Base-by-base conservation (phyloP, 176 grass and related monocot species). In the Cenchrus fungigraminus region DNA sequence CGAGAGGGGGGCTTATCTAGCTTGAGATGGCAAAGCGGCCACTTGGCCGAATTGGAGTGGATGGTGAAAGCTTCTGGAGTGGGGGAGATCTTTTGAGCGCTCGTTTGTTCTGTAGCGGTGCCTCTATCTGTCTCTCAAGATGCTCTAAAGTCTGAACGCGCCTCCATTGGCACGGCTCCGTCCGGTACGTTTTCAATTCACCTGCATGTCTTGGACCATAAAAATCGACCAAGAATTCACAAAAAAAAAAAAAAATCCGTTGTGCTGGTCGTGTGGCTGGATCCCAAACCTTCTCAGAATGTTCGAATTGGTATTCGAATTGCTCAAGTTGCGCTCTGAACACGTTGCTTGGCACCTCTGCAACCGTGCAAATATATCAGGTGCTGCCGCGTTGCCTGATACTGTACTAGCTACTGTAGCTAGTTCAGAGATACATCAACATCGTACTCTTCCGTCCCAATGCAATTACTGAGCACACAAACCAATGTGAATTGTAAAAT, bases 11-110 rank as follows among this genome's bases (percentile, higher is more conserved):
- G 68, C 91, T 91, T 75, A 92, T 89, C 89, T 25, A 25, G 22
- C 22, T 84, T 86, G 68, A 86, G 91, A 92, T 88, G 65, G 66
- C 58, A 25, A 82, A 74, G 51, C 15, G 53, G 79, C 91, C 93
- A 98, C 89, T 73, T 95, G 91, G 78, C 85, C 54, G n/a, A 84
- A 82, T 46, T 52, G 16, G 57, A 88, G 64, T 90, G 93, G 91
- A 51, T 49, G 44, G 55, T 73, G 81, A 90, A 93, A 91, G 73
- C 81, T 87, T 88, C 85, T 51, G 73, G 89, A 87, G 81, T 40
- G 0, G 0, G 22, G 19, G 71, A 51, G 70, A 89, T 86, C 74
- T 94, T 84, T 91, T 79, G 68, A 74, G 84, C 20, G 49, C 73
- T 83, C 16, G 9, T 71, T 46, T 80, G 74, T 73, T 73, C 20